Evolutionary conservation across 2,329 filamentous ascomycete species (phyloP).

Genomic region (Aspergillus fumigatiaffinis): DNA sequence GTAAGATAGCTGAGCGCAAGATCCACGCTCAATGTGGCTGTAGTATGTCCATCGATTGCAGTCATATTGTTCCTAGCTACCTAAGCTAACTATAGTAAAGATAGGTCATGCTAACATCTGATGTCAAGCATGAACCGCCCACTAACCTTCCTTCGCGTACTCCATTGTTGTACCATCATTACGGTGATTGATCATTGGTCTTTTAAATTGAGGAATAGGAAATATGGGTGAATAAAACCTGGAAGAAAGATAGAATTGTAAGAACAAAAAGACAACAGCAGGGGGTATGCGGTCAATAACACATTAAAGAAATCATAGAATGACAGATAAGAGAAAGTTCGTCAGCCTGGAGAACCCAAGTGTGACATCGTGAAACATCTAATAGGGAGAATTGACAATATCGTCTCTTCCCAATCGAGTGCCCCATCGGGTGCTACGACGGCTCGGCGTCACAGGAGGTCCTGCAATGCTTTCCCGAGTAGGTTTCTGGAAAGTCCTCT

Average conservation of each 20-base stretch:
- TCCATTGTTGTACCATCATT: background rate
- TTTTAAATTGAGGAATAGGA: background rate
- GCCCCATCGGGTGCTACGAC: conserved; percentile 33
- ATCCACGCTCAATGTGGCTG: background rate
- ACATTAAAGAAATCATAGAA: conserved; percentile 10
- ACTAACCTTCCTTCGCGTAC: background rate
- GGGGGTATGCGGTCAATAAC: conserved; percentile 27
- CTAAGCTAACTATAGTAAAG: background rate
- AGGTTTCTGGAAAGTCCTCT: conserved; percentile 76
- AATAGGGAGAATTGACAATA: conserved; percentile 72
- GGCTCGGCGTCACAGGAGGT: conserved; percentile 47
- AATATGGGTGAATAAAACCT: background rate
- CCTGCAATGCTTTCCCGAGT: conserved; percentile 87
- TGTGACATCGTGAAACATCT: conserved; percentile 12
- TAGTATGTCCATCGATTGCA: background rate
- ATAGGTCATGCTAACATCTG: background rate
- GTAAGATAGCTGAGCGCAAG: background rate
- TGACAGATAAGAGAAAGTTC: conserved; percentile 9
- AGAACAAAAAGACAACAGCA: conserved; percentile 13
- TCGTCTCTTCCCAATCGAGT: conserved; percentile 67
- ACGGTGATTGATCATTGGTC: background rate
- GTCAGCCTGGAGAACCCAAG: conserved; percentile 3
- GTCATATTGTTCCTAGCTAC: background rate
- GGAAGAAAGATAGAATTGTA: background rate
- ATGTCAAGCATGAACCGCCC: background rate